Evolutionary conservation across 2,329 filamentous ascomycete genomes (phyloP).

Genomic region (Geoglossum cookeanum): DNA sequence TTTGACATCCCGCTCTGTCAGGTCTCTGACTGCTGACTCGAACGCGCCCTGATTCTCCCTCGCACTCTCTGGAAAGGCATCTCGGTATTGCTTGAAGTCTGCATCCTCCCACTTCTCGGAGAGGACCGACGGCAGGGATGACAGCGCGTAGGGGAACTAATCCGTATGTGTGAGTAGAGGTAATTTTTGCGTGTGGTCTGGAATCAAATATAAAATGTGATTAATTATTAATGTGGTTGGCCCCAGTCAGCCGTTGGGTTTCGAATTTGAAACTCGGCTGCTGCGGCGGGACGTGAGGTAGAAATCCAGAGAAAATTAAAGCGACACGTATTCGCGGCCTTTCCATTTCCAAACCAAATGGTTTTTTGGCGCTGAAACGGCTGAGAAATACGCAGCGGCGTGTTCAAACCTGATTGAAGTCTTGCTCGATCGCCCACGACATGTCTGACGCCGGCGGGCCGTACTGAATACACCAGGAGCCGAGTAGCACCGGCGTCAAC

Average conservation of each 20-base stretch:
- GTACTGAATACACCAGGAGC: neutral
- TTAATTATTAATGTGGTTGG: conserved; percentile 2
- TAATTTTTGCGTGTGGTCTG: neutral
- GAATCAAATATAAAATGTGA: neutral
- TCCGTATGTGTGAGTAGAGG: neutral
- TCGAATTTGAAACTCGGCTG: neutral
- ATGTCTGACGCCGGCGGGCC: conserved; percentile 7
- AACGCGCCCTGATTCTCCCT: conserved; percentile 39
- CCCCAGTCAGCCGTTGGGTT: neutral
- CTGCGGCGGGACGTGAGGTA: neutral
- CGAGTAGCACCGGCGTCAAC: neutral
- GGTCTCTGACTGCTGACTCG: conserved; percentile 46
- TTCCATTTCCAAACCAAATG: neutral
- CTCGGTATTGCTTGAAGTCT: conserved; percentile 45
- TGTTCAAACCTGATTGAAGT: conserved; percentile 1
- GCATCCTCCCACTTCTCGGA: conserved; percentile 46
- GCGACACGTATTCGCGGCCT: neutral
- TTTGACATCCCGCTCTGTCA: conserved; percentile 56
- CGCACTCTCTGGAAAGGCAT: conserved; percentile 50
- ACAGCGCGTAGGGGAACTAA: conserved; percentile 61
- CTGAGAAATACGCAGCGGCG: neutral
- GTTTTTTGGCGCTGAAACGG: neutral
- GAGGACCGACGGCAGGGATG: conserved; percentile 44
- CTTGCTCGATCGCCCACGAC: conserved; percentile 7
- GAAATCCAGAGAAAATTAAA: neutral